Base-by-base conservation (phyloP, 345 rosid genomes). In the Microcos paniculata region DNA sequence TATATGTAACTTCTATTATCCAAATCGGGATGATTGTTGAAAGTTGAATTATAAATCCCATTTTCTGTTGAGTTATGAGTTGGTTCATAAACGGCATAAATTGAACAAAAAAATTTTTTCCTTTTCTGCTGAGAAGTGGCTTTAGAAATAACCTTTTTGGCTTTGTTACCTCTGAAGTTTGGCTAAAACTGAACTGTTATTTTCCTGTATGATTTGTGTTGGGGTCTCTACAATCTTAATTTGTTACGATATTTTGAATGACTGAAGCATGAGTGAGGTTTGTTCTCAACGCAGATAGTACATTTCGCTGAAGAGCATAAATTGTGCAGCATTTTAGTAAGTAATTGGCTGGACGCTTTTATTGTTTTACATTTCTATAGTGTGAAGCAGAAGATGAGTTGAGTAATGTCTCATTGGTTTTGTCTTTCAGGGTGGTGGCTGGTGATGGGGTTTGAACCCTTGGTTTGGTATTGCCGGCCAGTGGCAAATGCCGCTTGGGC, bases 401-500 rank as follows among this genome's bases (percentile, higher is more conserved):
- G 21, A 35, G 63, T 8, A 61, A 63, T 16, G n/a, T 63, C 30
- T 51, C 12, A 81, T 52, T 13, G 5, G 28, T 69, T 69, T 9
- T 55, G 49, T 31, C 31, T 38, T 72, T 56, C 70, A 77, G 82
- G 43, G 71, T 68, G 74, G 75, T 77, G 76, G 40, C 48, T 21
- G 58, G 64, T 55, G 42, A 95, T 93, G 98, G 96, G 80, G 1
- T 85, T 89, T 77, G 78, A 79, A 75, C 92, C 89, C 2, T 74
- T 91, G 84, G 82, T 42, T 75, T 95, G 97, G 99, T 93, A 88
- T 46, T 95, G 99, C 76, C 84, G 75, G 49, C 99, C 99, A n/a
- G 82, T 79, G 82, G 70, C 82, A 21, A 79, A 87, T 58, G 94
- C 93, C 48, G 69, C 85, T 76, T 91, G 99, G 97, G 83, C 82